These are phyloP conservation scores for Sphenostylis stenocarpa DNA, from an alignment of 306 rosid genomes.

Conservation along the genomic window DNA sequence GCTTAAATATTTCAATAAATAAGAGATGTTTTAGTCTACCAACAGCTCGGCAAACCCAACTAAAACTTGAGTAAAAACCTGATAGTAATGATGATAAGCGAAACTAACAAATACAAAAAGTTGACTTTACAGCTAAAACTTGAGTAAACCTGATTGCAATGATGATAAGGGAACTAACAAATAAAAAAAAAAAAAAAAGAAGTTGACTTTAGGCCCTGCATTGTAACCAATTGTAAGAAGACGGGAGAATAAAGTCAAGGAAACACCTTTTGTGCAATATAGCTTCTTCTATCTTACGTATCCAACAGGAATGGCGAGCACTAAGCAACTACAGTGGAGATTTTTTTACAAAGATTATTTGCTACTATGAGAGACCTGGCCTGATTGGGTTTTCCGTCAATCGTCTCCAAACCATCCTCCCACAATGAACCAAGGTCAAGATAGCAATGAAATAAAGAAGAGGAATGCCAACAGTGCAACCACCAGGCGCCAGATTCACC, in stretches of 20 bases:
- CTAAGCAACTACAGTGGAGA: slow-evolving; percentile 18
- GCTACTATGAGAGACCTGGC: slow-evolving; percentile 34
- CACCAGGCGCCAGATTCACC: slow-evolving; percentile 84
- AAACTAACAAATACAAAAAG: not conserved
- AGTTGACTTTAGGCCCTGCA: not conserved
- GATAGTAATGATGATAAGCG: not conserved
- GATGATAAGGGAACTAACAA: not conserved
- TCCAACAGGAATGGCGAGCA: slow-evolving; percentile 22
- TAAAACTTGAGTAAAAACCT: slow-evolving; percentile 5
- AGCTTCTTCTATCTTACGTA: not conserved
- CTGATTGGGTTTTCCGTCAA: slow-evolving; percentile 58
- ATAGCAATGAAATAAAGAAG: slow-evolving; percentile 60
- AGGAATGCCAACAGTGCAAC: slow-evolving; percentile 78
- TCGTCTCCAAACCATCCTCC: slow-evolving; percentile 87
- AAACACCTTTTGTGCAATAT: slow-evolving; percentile 14
- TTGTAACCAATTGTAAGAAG: slow-evolving; percentile 13
- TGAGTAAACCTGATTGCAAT: slow-evolving; percentile 5
- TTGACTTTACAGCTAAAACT: slow-evolving; percentile 9
- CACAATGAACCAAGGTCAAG: slow-evolving; percentile 67
- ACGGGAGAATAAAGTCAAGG: not conserved
- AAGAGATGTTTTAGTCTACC: too few relatives aligned
- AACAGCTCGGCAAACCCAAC: not conserved
- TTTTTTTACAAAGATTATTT: slow-evolving; percentile 20
- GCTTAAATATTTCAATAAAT: too few relatives aligned
- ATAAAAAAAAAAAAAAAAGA: too few relatives aligned